These are phyloP conservation scores for Thraustotheca clavata DNA, from an alignment of 352 stramenopile species.

Conservation along the genomic window DNA sequence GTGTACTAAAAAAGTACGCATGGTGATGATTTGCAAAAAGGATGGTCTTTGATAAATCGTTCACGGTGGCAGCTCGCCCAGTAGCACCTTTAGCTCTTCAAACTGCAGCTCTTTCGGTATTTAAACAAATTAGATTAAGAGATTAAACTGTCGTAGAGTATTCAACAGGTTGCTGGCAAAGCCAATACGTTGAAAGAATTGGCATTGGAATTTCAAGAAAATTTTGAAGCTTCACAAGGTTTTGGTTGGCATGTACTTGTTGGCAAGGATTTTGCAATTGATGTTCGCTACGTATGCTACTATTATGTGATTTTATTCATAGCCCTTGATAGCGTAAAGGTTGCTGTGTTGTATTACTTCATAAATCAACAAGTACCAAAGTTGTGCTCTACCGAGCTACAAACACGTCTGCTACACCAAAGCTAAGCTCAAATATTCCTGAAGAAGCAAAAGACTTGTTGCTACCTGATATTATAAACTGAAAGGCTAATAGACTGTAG, in stretches of 20 bases:
- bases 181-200: conserved; percentile 58
- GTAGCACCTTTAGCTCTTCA: conserved; percentile 35
- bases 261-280: conserved; percentile 57
- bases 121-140: neutral
- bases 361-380: conserved; percentile 53
- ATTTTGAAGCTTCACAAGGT: conserved; percentile 40
- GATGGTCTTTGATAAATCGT: conserved; percentile 20
- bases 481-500: neutral
- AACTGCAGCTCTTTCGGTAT: conserved; percentile 34
- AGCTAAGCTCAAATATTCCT: conserved; percentile 26
- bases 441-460: no score
- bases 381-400: conserved; percentile 52
- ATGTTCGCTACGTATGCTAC: conserved; percentile 60
- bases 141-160: conserved; percentile 23
- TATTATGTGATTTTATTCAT: neutral
- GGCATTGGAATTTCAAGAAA: conserved; percentile 28
- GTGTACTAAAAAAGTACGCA: neutral
- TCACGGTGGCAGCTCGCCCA: conserved; percentile 53
- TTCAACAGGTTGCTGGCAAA: conserved; percentile 45
- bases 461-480: neutral
- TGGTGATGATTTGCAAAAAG: neutral
- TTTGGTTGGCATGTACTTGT: conserved; percentile 61
- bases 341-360: conserved; percentile 54
- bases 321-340: conserved; percentile 39
- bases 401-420: conserved; percentile 27